These are phyloP conservation scores for Tetrapisispora taiwanensis DNA, from an alignment of 805 yeast genomes.

Conservation along the genomic window DNA sequence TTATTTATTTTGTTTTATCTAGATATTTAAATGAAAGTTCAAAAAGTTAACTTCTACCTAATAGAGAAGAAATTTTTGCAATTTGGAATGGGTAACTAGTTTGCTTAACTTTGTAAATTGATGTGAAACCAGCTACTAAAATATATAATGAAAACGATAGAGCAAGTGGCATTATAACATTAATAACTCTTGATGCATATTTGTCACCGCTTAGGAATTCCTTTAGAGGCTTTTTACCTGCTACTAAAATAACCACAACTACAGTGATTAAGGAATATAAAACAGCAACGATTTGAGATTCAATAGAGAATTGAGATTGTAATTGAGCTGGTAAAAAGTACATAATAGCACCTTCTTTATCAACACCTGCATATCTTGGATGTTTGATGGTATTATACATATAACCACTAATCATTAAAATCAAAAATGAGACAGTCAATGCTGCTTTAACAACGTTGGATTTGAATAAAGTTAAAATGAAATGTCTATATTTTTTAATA, in stretches of 20 bases:
- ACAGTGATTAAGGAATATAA: slow-evolving; percentile 62
- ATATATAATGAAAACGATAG: slow-evolving; percentile 40
- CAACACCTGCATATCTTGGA: slow-evolving; percentile 42
- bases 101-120: slow-evolving; percentile 60
- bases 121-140: slow-evolving; percentile 52
- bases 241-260: slow-evolving; percentile 46
- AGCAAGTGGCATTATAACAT: slow-evolving; percentile 38
- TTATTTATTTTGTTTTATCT: neutral
- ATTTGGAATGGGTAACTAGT: slow-evolving; percentile 63
- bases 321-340: slow-evolving; percentile 56
- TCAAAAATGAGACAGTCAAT: slow-evolving; percentile 44
- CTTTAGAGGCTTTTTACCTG: slow-evolving; percentile 38
- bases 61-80: slow-evolving; percentile 1
- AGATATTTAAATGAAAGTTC: neutral
- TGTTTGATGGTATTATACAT: slow-evolving; percentile 87
- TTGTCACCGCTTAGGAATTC: slow-evolving; percentile 24
- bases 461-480: slow-evolving; percentile 34
- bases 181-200: slow-evolving; percentile 25
- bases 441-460: slow-evolving; percentile 67
- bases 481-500: slow-evolving; percentile 25
- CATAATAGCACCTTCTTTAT: slow-evolving; percentile 33
- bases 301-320: slow-evolving; percentile 72
- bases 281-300: slow-evolving; percentile 76
- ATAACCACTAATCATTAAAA: slow-evolving; percentile 76
- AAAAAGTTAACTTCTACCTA: neutral